phyloP scores from a whole-genome alignment of 2,329 filamentous ascomycete species.

The Colletotrichum tropicale region DNA sequence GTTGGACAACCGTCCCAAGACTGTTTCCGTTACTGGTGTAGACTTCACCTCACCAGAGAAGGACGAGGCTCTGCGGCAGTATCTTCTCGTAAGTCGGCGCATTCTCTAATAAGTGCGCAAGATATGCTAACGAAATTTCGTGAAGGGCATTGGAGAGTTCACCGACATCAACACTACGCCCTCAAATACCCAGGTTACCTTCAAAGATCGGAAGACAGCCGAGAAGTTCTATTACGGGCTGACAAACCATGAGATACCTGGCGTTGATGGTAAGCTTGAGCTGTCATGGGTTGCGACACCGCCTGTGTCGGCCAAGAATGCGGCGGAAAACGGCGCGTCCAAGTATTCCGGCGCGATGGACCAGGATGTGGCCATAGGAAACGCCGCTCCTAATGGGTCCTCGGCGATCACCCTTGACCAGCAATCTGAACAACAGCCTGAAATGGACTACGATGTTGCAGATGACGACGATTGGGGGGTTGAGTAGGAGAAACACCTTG shows the following conservation, averaged over 20 bases:
- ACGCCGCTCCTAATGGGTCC: conserved; percentile 17
- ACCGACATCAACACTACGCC: conserved; percentile 58
- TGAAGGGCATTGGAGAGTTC: conserved; percentile 66
- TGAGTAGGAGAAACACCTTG: neutral
- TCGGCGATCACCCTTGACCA: conserved; percentile 22
- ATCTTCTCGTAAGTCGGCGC: conserved; percentile 65
- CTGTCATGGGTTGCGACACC: conserved; percentile 63
- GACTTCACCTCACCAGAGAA: conserved; percentile 66
- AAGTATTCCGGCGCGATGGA: conserved; percentile 4
- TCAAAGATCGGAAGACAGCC: conserved; percentile 72
- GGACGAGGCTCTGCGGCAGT: conserved; percentile 74
- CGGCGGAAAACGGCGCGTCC: neutral
- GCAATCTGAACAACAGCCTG: conserved; percentile 35
- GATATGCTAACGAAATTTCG: neutral
- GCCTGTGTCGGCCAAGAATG: conserved; percentile 25
- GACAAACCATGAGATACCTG: conserved; percentile 62
- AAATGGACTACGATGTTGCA: conserved; percentile 60
- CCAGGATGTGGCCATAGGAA: conserved; percentile 15
- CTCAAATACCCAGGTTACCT: conserved; percentile 59
- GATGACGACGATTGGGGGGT: conserved; percentile 54
- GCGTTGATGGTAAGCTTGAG: conserved; percentile 66
- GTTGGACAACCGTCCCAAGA: conserved; percentile 78
- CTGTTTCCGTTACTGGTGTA: conserved; percentile 66
- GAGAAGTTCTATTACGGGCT: conserved; percentile 70
- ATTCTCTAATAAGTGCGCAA: neutral